These are phyloP conservation scores for Mycena galopus DNA, from an alignment of 768 basidiomycete genomes.

Conservation along the genomic window DNA sequence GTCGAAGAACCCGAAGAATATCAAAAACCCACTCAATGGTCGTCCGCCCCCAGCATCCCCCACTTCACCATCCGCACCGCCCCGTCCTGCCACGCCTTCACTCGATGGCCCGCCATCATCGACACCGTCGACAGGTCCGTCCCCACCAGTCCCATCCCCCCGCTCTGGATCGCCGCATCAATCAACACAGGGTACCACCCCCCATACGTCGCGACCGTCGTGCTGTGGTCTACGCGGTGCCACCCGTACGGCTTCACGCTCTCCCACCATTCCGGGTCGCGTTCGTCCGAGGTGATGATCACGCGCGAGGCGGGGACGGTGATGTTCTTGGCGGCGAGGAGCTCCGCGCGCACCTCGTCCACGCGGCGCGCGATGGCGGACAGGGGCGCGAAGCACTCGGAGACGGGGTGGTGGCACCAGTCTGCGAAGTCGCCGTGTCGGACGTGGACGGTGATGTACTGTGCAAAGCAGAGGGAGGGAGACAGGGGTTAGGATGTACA, in stretches of 20 bases:
- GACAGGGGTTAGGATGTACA: neutral
- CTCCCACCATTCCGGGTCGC: slow-evolving; percentile 47
- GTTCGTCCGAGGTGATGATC: slow-evolving; percentile 56
- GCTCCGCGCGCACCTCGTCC: slow-evolving; percentile 44
- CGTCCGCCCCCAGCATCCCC: slow-evolving; percentile 55
- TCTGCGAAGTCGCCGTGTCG: slow-evolving; percentile 52
- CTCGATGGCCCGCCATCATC: slow-evolving; percentile 56
- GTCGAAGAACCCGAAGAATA: neutral
- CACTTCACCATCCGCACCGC: slow-evolving; percentile 51
- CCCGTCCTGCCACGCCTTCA: slow-evolving; percentile 60
- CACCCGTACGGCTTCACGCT: slow-evolving; percentile 45
- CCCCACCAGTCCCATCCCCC: slow-evolving; percentile 63
- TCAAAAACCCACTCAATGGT: slow-evolving; percentile 1
- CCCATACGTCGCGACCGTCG: slow-evolving; percentile 38
- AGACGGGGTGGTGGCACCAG: slow-evolving; percentile 43
- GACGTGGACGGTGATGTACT: slow-evolving; percentile 55
- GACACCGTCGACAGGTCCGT: slow-evolving; percentile 63
- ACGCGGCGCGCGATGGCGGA: slow-evolving; percentile 45
- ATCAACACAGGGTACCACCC: slow-evolving; percentile 59
- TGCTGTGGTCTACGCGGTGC: slow-evolving; percentile 33
- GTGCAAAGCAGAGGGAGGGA: too few species aligned
- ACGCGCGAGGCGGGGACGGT: slow-evolving; percentile 40
- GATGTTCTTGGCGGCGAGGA: slow-evolving; percentile 39
- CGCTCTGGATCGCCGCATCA: slow-evolving; percentile 63
- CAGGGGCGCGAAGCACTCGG: slow-evolving; percentile 48